phyloP scores from a whole-genome alignment of 2,329 filamentous ascomycete species.

The Fonsecaea monophora region DNA sequence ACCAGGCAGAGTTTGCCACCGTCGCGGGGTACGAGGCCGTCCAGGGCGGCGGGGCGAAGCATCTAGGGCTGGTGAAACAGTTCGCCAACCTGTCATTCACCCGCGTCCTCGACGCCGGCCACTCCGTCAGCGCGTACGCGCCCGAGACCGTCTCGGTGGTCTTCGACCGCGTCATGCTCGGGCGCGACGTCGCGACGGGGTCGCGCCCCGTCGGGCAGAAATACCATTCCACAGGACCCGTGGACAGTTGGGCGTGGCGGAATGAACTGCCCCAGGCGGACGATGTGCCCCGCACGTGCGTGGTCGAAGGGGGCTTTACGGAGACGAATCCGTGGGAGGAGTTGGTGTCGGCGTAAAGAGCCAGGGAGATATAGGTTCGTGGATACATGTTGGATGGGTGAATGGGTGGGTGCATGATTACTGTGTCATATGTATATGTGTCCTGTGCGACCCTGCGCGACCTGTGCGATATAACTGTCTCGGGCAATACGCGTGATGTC shows the following conservation, averaged over 20 bases:
- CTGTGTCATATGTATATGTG: too few species aligned
- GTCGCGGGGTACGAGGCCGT: slow-evolving; percentile 61
- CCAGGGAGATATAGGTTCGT: too few species aligned
- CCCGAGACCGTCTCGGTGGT: slow-evolving; percentile 62
- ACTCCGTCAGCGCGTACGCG: slow-evolving; percentile 61
- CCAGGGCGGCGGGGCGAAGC: slow-evolving; percentile 49
- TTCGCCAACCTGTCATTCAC: slow-evolving; percentile 58
- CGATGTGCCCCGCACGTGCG: slow-evolving; percentile 17
- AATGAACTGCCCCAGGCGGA: slow-evolving; percentile 19
- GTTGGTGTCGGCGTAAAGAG: not conserved
- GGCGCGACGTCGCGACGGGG: slow-evolving; percentile 63
- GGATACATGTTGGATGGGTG: too few species aligned
- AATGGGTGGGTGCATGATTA: too few species aligned
- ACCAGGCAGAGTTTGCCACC: slow-evolving; percentile 53
- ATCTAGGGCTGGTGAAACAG: slow-evolving; percentile 53
- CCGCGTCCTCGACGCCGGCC: slow-evolving; percentile 57
- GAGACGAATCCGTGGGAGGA: slow-evolving; percentile 13
- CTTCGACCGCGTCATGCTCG: slow-evolving; percentile 60
- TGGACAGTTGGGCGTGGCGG: slow-evolving; percentile 30
- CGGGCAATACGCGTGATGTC: too few species aligned
- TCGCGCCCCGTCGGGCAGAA: not conserved
- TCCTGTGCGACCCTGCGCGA: too few species aligned
- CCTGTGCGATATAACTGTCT: too few species aligned
- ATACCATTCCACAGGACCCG: slow-evolving; percentile 23
- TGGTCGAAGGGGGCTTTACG: slow-evolving; percentile 22